Evolutionary conservation across 768 basidiomycete species (phyloP), one percentile per base, ranked within the genome.

Genomic region (Xerocomellus dryophilus): DNA sequence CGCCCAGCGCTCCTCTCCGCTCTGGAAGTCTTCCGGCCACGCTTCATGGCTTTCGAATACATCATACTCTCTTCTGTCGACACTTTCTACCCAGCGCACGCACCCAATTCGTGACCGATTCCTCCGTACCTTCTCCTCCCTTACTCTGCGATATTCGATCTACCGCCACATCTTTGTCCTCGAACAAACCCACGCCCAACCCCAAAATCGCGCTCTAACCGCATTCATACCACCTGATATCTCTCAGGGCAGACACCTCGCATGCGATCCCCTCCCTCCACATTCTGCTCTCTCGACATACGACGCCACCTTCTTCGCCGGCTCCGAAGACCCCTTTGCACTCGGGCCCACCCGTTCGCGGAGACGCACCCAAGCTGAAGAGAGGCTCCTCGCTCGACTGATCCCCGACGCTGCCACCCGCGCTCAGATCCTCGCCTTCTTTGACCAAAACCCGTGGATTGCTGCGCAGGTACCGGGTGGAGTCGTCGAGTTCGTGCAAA

Each of bases 181-280:
- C 14, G 87, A 89, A 60, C 72, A 79, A 7, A 77, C 77, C 4
- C 81, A 84, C 58, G 62, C 60, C n/a, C 66, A 67, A 44, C 55
- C 66, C 4, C 66, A 62, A 51, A 61, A 68, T 8, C 78, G 76
- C 23, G 73, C 76, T 8, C 74, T 91, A 10, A 79, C 88, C 46
- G 76, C 84, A 0, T 95, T 93, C 73, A 76, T 95, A 47, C 90
- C 91, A 0, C 73, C 76, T 12, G 61, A 73, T 5, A 75, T 89
- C 5, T 69, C 81, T 12, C 71, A 76, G 5, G 73, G 71, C 12
- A 80, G 82, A 51, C 77, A 82, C 7, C 74, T 90, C 56, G 83
- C 86, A 9, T 97, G 87, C 61, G 96, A 98, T 64, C 94, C 95
- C 1, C 74, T 96, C 3, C 93, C 95, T 0, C 94, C 95, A 0